phyloP scores from a whole-genome alignment of 129 eudicot species.

The Tagetes erecta region DNA sequence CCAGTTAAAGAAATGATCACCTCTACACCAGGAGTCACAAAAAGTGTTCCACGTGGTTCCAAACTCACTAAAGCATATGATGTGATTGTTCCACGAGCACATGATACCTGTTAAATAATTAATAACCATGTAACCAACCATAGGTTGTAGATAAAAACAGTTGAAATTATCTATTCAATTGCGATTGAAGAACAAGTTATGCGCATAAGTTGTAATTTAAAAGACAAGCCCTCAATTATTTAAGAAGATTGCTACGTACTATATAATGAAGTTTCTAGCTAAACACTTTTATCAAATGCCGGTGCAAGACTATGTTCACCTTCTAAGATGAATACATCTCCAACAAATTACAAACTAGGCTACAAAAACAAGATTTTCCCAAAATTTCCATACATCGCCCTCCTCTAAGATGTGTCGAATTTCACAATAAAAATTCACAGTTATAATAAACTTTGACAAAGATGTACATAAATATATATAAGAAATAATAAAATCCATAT shows the following conservation, averaged over 20 bases:
- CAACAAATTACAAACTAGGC: conserved; percentile 4
- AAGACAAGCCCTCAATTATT: not conserved
- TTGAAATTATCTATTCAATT: not conserved
- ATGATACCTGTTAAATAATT: conserved; percentile 63
- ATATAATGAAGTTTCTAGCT: not conserved
- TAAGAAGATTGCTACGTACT: not conserved
- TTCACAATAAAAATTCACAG: too few relatives aligned
- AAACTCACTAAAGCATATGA: conserved; percentile 86
- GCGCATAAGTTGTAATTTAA: not conserved
- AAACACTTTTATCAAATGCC: not conserved
- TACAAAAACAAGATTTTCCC: conserved; percentile 2
- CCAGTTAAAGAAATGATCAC: conserved; percentile 21
- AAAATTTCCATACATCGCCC: not conserved
- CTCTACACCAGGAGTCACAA: conserved; percentile 94
- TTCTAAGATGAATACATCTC: conserved; percentile 7
- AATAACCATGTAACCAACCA: conserved; percentile 18
- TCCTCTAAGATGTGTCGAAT: not conserved
- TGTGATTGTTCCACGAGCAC: conserved; percentile 78
- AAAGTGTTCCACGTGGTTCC: conserved; percentile 96
- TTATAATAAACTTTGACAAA: not conserved
- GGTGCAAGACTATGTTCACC: not conserved
- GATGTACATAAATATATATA: not conserved
- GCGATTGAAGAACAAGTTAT: not conserved
- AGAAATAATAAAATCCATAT: conserved; percentile 9
- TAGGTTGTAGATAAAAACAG: not conserved